Percentiles rank a stretch among this genome's conserved stretches.
These are phyloP conservation scores for Camillea tinctor DNA, from an alignment of 2,329 filamentous ascomycete genomes.

Conservation along the genomic window DNA sequence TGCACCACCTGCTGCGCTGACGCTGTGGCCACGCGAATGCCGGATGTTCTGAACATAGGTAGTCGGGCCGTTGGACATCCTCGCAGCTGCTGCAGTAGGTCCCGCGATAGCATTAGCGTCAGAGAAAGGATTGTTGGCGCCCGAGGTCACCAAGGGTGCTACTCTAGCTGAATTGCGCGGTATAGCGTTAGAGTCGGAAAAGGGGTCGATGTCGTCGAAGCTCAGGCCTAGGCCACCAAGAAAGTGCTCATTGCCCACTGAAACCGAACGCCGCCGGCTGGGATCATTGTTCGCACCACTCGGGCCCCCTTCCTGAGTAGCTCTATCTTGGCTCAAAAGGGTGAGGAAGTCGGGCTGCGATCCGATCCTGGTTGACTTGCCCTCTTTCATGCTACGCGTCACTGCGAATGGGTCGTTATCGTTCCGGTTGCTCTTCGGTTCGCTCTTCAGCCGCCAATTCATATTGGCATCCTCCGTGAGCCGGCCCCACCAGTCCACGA, in stretches of 20 bases:
- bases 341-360: constrained; percentile 45
- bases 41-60: constrained; percentile 49
- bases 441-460: constrained; percentile 36
- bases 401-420: constrained; percentile 27
- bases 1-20: constrained; percentile 25
- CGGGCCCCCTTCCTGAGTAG: constrained; percentile 13
- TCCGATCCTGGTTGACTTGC: constrained; percentile 9
- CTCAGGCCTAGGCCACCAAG: constrained; percentile 40
- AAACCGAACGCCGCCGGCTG: constrained; percentile 29
- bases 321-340: constrained; percentile 42
- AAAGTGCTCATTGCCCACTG: constrained; percentile 39
- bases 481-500: constrained; percentile 46
- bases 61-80: constrained; percentile 18
- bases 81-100: constrained; percentile 26
- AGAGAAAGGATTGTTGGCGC: constrained; percentile 45
- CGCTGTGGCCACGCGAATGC: constrained; percentile 48
- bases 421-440: constrained; percentile 24
- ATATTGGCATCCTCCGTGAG: constrained; percentile 40
- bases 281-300: constrained; percentile 23
- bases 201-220: constrained; percentile 42
- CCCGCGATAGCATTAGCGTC: constrained; percentile 45
- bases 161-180: constrained; percentile 40
- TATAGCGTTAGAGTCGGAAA: constrained; percentile 46
- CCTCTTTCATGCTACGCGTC: constrained; percentile 26
- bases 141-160: constrained; percentile 34